phyloP scores from a whole-genome alignment of 2,329 filamentous ascomycete genomes.

The Calonectria leucothoes region DNA sequence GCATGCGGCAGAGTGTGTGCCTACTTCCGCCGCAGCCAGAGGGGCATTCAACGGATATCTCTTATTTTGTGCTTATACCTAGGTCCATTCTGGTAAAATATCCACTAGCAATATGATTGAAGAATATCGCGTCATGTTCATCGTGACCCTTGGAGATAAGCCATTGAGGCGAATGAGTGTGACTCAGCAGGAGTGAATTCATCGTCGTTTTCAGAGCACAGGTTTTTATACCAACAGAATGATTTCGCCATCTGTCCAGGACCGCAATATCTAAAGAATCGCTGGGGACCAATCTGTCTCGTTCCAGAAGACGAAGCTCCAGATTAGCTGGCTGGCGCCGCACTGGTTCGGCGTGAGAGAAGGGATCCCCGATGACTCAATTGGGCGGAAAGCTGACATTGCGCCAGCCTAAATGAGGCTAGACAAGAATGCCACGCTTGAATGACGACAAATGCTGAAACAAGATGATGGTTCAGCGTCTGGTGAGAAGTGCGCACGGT shows the following conservation, averaged over 20 bases:
- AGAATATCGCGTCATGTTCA: not conserved
- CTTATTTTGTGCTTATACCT: not conserved
- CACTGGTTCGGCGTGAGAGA: not conserved
- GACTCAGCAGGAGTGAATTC: not conserved
- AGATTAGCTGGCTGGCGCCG: not conserved
- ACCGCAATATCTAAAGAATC: not conserved
- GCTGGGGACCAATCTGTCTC: not conserved
- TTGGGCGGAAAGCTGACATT: not conserved
- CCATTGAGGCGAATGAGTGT: not conserved
- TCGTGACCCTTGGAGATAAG: not conserved
- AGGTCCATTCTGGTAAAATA: not conserved
- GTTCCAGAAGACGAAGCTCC: not conserved
- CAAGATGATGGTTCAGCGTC: not conserved
- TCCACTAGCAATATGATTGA: not conserved
- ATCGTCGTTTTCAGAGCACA: not conserved
- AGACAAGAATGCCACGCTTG: not conserved
- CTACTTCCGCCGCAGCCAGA: not conserved
- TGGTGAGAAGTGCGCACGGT: not conserved
- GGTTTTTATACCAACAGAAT: not conserved
- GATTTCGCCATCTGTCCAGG: no score
- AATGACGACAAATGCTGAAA: not conserved
- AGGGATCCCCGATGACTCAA: not conserved
- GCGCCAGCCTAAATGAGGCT: not conserved
- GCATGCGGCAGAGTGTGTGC: not conserved
- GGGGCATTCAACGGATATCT: no score